phyloP scores from a whole-genome alignment of 148 eudicot genomes.

The Heliosperma pusillum region DNA sequence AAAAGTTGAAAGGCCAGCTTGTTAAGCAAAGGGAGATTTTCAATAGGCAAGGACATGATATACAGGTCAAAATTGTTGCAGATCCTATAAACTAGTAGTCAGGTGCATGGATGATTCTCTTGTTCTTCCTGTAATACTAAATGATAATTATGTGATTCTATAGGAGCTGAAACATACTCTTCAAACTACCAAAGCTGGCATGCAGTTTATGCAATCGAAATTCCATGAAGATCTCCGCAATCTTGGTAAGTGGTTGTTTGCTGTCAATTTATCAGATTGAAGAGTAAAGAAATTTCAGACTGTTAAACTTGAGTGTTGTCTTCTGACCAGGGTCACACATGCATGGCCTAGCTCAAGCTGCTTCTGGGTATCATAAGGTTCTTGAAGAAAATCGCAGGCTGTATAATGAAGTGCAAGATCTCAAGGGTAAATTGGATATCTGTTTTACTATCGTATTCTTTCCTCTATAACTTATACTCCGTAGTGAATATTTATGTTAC shows the following conservation, averaged over 20 bases:
- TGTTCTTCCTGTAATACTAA: neutral
- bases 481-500: neutral
- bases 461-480: neutral
- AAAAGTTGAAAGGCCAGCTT: constrained; percentile 45
- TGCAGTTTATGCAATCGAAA: constrained; percentile 90
- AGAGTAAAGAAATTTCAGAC: neutral
- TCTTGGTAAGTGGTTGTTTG: constrained; percentile 56
- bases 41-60: constrained; percentile 69
- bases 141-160: constrained; percentile 14
- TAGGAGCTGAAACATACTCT: constrained; percentile 77
- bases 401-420: constrained; percentile 97
- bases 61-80: constrained; percentile 43
- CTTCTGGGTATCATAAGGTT: constrained; percentile 94
- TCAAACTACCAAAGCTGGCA: constrained; percentile 77
- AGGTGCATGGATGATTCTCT: neutral
- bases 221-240: constrained; percentile 75
- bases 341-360: constrained; percentile 87
- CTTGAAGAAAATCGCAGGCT: constrained; percentile 92
- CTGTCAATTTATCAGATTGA: neutral
- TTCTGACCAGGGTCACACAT: constrained; percentile 61
- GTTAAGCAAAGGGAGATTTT: constrained; percentile 56
- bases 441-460: neutral
- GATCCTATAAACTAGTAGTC: neutral
- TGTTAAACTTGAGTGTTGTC: neutral
- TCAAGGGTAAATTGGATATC: constrained; percentile 58